Conservation (phyloP, 108 stramenopile genomes). For the Nitzschia inconspicua region DNA sequence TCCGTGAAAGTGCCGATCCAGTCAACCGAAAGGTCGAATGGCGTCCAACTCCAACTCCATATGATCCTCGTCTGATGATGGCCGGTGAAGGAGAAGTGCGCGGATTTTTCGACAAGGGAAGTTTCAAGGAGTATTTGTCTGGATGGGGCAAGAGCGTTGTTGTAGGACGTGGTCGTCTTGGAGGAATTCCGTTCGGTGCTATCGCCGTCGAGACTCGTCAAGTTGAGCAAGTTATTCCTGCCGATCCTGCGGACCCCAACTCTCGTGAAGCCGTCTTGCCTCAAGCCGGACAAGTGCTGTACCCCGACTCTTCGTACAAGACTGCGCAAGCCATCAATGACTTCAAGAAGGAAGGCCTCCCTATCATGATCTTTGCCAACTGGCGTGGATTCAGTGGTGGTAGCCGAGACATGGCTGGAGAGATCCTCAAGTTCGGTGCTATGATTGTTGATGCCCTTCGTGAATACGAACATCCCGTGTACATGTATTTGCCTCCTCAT, state of each 20-base stretch:
- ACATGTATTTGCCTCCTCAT: conserved; percentile 96
- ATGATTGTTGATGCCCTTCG: conserved; percentile 98
- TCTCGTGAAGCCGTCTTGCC: conserved; percentile 93
- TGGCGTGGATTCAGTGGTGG: conserved; percentile 99
- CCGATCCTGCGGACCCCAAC: conserved; percentile 96
- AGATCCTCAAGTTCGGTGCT: conserved; percentile 97
- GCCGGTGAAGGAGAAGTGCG: conserved; percentile 66
- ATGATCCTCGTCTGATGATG: conserved; percentile 94
- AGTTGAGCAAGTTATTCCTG: conserved; percentile 92
- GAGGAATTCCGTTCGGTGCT: conserved; percentile 97
- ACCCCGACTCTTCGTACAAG: conserved; percentile 98
- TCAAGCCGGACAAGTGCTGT: conserved; percentile 96
- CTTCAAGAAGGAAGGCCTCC: conserved; percentile 96
- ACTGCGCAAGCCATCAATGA: conserved; percentile 95
- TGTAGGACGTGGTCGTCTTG: conserved; percentile 93
- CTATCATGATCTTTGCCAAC: conserved; percentile 98
- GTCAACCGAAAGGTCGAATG: conserved; percentile 84
- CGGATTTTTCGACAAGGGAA: conserved; percentile 96
- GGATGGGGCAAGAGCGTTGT: conserved; percentile 99
- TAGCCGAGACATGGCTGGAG: conserved; percentile 97
- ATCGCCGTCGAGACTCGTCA: conserved; percentile 96
- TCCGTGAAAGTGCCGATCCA: conserved; percentile 80
- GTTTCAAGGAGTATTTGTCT: conserved; percentile 91
- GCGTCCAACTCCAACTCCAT: conserved; percentile 91
- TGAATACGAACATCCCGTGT: conserved; percentile 94